These are phyloP conservation scores for Arxiozyma telluris DNA, from an alignment of 1,139 yeast genomes.

Conservation along the genomic window DNA sequence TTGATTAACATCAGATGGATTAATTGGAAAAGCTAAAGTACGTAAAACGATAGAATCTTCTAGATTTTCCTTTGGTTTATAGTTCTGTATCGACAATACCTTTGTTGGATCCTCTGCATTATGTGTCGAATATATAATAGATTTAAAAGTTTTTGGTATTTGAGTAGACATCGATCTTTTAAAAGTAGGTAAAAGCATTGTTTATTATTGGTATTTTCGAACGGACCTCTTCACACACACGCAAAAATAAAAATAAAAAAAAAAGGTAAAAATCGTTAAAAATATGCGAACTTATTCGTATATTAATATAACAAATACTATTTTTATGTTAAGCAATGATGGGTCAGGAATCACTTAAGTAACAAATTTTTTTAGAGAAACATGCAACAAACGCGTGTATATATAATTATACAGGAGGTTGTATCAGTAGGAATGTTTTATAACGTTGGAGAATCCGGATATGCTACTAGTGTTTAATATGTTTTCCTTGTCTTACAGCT, in stretches of 20 bases:
- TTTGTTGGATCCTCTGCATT: conserved; percentile 23
- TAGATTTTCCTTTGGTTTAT: conserved; percentile 21
- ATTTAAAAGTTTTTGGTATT: conserved; percentile 23
- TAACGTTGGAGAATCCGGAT: background rate
- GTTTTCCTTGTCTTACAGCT: background rate
- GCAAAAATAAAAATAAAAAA: too few relatives aligned
- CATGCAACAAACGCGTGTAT: background rate
- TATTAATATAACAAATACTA: background rate
- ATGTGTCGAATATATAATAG: conserved; percentile 26
- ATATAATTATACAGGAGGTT: background rate
- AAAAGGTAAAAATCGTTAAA: too few relatives aligned
- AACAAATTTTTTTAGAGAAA: too few relatives aligned
- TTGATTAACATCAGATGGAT: conserved; percentile 88
- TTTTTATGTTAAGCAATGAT: background rate
- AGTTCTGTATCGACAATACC: conserved; percentile 23
- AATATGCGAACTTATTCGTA: background rate
- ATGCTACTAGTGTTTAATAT: background rate
- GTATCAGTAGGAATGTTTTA: background rate
- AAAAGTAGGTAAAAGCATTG: conserved; percentile 1
- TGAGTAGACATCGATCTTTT: conserved; percentile 9
- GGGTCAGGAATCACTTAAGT: too few relatives aligned
- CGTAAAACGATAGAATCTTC: conserved; percentile 30
- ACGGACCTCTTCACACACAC: background rate
- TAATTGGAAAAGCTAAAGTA: conserved; percentile 75
- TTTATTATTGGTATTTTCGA: too few relatives aligned